phyloP scores from a whole-genome alignment of 2,329 filamentous ascomycete genomes.

The Penicillium sp. region DNA sequence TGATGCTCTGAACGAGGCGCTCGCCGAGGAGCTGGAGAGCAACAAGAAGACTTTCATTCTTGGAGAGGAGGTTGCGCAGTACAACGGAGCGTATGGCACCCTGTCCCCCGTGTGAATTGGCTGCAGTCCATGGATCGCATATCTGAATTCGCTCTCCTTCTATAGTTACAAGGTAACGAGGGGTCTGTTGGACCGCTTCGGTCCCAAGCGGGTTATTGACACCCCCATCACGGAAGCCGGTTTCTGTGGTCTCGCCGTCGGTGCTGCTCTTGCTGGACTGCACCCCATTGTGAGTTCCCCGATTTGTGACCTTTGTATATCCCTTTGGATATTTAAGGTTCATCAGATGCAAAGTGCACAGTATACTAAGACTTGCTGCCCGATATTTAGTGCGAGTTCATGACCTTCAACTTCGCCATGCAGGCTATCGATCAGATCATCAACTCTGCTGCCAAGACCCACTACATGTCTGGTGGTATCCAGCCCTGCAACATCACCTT shows the following conservation, averaged over 20 bases:
- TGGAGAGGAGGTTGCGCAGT: constrained; percentile 97
- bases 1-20: constrained; percentile 93
- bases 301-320: background rate
- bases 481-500: constrained; percentile 99
- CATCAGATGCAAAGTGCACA: too few relatives aligned
- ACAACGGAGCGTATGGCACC: constrained; percentile 96
- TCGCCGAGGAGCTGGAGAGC: constrained; percentile 89
- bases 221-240: constrained; percentile 97
- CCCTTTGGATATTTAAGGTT: too few relatives aligned
- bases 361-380: too few relatives aligned
- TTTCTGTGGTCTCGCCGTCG: constrained; percentile 86
- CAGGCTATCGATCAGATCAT: constrained; percentile 99
- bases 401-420: constrained; percentile 99
- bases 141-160: too few relatives aligned
- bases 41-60: constrained; percentile 94
- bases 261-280: constrained; percentile 86
- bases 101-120: too few relatives aligned
- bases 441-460: constrained; percentile 97
- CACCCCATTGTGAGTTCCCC: constrained; percentile 87
- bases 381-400: constrained; percentile 79
- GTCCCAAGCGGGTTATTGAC: constrained; percentile 94
- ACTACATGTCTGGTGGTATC: constrained; percentile 99
- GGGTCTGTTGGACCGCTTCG: constrained; percentile 91
- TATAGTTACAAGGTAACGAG: constrained; percentile 93
- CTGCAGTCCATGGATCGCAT: too few relatives aligned